phyloP scores from a whole-genome alignment of 2,329 filamentous ascomycete genomes.

The Aspergillus sp. region DNA sequence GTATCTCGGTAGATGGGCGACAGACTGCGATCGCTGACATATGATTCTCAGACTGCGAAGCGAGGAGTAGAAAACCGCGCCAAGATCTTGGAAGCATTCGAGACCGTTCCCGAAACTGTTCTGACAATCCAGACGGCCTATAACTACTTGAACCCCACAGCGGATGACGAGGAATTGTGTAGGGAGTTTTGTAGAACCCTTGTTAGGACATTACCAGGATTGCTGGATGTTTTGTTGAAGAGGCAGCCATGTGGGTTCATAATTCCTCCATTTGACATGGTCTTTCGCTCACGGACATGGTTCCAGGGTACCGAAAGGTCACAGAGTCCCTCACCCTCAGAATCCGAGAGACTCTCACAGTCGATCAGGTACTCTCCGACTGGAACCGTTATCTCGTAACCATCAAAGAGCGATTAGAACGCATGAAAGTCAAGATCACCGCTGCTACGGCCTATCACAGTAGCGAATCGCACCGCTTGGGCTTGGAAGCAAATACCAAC shows the following conservation, averaged over 20 bases:
- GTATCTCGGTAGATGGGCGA: neutral
- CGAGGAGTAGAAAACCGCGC: neutral
- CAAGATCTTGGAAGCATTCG: neutral
- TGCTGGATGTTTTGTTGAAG: neutral
- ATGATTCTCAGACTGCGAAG: neutral
- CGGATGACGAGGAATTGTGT: neutral
- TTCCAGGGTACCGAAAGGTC: neutral
- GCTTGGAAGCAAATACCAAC: neutral
- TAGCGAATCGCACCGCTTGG: neutral
- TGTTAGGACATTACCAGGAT: neutral
- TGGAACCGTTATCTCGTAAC: neutral
- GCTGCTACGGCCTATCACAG: neutral
- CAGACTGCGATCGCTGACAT: neutral
- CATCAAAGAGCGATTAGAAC: neutral
- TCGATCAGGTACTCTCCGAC: neutral
- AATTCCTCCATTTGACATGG: accelerated
- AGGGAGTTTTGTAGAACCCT: neutral
- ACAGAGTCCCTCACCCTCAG: neutral
- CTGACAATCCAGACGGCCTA: neutral
- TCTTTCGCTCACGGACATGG: too few species aligned
- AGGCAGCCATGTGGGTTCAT: neutral
- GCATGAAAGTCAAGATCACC: neutral
- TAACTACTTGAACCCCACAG: neutral
- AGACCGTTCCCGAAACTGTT: neutral
- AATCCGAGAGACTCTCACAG: neutral